These are phyloP conservation scores for Chloropicon primus DNA, from an alignment of 139 green algal species.

Conservation along the genomic window DNA sequence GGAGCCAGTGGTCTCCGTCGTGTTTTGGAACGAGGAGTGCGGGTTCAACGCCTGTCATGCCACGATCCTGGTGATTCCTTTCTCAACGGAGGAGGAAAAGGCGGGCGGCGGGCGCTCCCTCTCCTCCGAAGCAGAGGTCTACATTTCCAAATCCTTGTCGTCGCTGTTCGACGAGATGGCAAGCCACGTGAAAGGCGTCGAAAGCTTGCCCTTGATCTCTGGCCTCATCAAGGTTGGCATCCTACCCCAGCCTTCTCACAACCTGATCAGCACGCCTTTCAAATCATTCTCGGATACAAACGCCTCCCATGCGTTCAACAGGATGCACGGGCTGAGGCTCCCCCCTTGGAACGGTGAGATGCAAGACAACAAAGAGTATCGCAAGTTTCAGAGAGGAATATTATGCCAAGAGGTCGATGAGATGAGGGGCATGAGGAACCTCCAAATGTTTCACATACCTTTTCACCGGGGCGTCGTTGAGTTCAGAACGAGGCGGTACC, in stretches of 20 bases:
- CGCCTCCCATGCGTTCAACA: too few relatives aligned
- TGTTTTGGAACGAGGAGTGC: not conserved
- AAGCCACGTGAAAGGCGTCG: not conserved
- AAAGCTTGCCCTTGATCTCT: not conserved
- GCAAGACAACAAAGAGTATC: too few relatives aligned
- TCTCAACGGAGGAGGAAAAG: too few relatives aligned
- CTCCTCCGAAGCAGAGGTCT: not conserved
- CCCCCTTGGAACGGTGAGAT: too few relatives aligned
- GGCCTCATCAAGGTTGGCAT: not conserved
- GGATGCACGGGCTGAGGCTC: too few relatives aligned
- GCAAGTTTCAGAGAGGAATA: too few relatives aligned
- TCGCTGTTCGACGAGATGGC: not conserved
- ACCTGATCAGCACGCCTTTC: not conserved
- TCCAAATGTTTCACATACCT: too few relatives aligned
- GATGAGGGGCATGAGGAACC: too few relatives aligned
- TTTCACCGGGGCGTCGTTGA: too few relatives aligned
- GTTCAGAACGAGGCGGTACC: too few relatives aligned
- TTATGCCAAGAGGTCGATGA: too few relatives aligned
- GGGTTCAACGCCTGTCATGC: not conserved
- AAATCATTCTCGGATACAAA: not conserved
- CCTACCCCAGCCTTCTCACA: not conserved
- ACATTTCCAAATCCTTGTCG: not conserved
- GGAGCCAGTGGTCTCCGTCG: not conserved
- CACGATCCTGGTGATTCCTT: not conserved
- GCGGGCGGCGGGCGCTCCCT: not conserved